phyloP scores from a whole-genome alignment of 225 moss, liverwort and hornwort species.

The Polytrichum formosum region DNA sequence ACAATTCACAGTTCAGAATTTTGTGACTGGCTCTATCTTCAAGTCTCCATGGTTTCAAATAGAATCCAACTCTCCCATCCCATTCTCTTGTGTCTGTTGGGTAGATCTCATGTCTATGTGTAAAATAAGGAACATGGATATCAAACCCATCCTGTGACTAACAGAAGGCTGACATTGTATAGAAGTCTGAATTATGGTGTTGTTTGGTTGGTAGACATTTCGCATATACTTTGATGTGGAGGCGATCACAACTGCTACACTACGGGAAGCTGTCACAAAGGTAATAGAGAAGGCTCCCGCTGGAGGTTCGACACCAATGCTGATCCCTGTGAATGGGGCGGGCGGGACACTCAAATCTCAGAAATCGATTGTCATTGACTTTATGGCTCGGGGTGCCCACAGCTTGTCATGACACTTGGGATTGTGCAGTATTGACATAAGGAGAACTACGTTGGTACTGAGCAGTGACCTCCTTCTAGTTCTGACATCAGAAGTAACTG shows the following conservation, averaged over 20 bases:
- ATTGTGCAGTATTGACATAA: too few relatives aligned
- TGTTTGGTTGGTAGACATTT: constrained; percentile 48
- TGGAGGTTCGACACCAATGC: constrained; percentile 16
- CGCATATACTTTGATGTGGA: constrained; percentile 66
- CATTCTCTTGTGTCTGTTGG: too few relatives aligned
- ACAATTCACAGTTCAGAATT: too few relatives aligned
- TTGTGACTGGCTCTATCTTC: neutral
- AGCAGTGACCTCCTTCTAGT: too few relatives aligned
- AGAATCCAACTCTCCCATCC: neutral
- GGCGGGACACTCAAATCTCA: constrained; percentile 38
- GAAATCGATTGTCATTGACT: constrained; percentile 58
- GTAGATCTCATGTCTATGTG: neutral
- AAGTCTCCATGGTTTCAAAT: neutral
- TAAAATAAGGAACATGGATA: neutral
- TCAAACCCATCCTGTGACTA: neutral
- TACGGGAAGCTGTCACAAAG: constrained; percentile 31
- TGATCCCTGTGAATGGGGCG: constrained; percentile 64
- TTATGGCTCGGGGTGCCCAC: constrained; percentile 38
- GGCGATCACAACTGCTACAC: constrained; percentile 22
- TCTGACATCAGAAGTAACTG: too few relatives aligned
- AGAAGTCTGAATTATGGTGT: neutral
- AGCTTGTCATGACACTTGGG: too few relatives aligned
- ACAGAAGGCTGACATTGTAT: neutral
- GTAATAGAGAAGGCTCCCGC: constrained; percentile 11
- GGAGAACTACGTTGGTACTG: too few relatives aligned